A percentile compares a stretch with the other conserved stretches of the same genome.
These are phyloP conservation scores for Isabelozyma gotoi DNA, from an alignment of 805 yeast genomes.

Conservation along the genomic window DNA sequence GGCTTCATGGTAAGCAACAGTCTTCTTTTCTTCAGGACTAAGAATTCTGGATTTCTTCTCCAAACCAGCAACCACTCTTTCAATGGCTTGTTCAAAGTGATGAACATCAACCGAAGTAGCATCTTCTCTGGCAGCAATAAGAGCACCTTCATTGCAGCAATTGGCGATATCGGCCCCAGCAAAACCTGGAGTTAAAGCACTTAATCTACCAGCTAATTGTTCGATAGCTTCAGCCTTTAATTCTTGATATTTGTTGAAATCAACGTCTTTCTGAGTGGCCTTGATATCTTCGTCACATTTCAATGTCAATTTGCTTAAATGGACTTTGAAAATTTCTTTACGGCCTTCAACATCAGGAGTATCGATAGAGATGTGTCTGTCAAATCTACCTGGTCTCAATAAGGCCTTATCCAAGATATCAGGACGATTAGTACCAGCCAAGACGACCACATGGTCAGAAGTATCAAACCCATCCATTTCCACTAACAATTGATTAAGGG, in stretches of 20 bases:
- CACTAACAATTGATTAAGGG: slow-evolving; percentile 86
- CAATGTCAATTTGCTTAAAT: slow-evolving; percentile 60
- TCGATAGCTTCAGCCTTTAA: slow-evolving; percentile 46
- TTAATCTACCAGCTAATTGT: slow-evolving; percentile 75
- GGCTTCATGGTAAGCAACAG: slow-evolving; percentile 94
- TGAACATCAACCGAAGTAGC: slow-evolving; percentile 58
- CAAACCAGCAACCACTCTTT: slow-evolving; percentile 91
- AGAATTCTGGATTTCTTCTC: slow-evolving; percentile 81
- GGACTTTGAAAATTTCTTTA: slow-evolving; percentile 81
- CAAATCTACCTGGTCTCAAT: slow-evolving; percentile 93
- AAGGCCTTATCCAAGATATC: slow-evolving; percentile 89
- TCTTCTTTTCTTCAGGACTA: slow-evolving; percentile 75
- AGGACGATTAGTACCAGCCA: slow-evolving; percentile 93
- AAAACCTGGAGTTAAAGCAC: slow-evolving; percentile 92
- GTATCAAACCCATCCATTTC: slow-evolving; percentile 94
- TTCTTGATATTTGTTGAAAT: slow-evolving; percentile 39
- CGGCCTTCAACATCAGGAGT: slow-evolving; percentile 89
- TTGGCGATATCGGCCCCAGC: slow-evolving; percentile 97
- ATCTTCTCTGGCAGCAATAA: slow-evolving; percentile 83
- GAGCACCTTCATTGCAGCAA: slow-evolving; percentile 91
- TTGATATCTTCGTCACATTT: slow-evolving; percentile 37
- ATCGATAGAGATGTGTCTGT: slow-evolving; percentile 83
- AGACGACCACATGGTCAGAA: slow-evolving; percentile 87
- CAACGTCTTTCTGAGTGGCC: slow-evolving; percentile 34
- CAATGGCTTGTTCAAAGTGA: slow-evolving; percentile 91